Base-by-base conservation (phyloP, 495 filamentous ascomycete genomes). In the Podospora pseudopauciseta region DNA sequence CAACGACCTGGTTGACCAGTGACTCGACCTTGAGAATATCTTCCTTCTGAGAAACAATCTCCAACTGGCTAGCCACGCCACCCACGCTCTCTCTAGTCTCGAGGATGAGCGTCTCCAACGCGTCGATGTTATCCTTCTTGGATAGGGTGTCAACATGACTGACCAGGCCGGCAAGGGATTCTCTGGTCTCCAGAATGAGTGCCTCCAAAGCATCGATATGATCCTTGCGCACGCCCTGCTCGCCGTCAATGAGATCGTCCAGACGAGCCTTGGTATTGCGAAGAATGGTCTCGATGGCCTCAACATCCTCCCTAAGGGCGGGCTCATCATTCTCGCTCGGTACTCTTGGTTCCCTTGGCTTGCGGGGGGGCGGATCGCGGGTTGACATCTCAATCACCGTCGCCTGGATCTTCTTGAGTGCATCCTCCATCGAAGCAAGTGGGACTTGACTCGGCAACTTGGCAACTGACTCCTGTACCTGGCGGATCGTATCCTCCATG, bases 231-330 rank as follows among this genome's bases (percentile, higher is more conserved):
- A 90, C 88, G 1, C 77, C 79, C 65, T 86, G 79, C 44, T 86
- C 83, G 19, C 91, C 87, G 57, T 93, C 86, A 19, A 83, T 82
- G 57, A 95, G 79, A 39, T 93, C 92, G 44, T 97, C 93, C 55
- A 97, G 81, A 61, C 90, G 88, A 11, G 89, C 85, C 71, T 96
- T 96, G 20, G 91, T 92, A 74, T 93, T 94, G 60, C 89, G 86
- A 26, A 97, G 85, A 59, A 97, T 85, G 0, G 89, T 93, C 76
- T 97, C 93, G 65, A 97, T 92, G n/a, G 90, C 91, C 67, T 92
- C 87, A 2, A 90, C 90, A 71, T 97, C 92, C 67, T 94, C 91
- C 74, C 86, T 88, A 27, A 83, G 85, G 26, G 87, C 87, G 2
- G 74, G 53, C 64, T 82, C 72, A 19, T 23, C 66, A 27, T 26